Evolutionary conservation across 2,329 filamentous ascomycete species (phyloP).

Genomic region (Alternaria ethzedia): DNA sequence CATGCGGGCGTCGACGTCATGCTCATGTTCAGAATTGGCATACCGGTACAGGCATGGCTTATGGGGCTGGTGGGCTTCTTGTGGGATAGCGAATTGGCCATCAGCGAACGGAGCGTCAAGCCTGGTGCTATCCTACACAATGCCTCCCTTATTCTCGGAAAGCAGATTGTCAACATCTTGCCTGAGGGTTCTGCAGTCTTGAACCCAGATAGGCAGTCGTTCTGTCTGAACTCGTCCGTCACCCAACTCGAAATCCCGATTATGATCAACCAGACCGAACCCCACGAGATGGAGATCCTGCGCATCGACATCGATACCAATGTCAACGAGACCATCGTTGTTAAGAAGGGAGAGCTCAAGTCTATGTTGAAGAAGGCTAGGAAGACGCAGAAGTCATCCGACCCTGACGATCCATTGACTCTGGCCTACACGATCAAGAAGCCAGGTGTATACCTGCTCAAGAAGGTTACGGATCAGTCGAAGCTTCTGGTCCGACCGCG

Average conservation of each 20-base stretch:
- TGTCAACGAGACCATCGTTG: constrained; percentile 77
- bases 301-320: constrained; percentile 85
- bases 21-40: constrained; percentile 89
- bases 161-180: constrained; percentile 96
- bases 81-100: constrained; percentile 90
- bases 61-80: constrained; percentile 77
- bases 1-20: constrained; percentile 80
- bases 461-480: constrained; percentile 87
- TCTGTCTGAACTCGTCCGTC: constrained; percentile 75
- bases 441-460: constrained; percentile 83
- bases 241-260: constrained; percentile 75
- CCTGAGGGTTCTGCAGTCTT: constrained; percentile 92
- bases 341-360: constrained; percentile 76
- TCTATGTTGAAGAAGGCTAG: constrained; percentile 74
- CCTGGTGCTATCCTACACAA: constrained; percentile 88
- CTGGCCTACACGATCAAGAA: constrained; percentile 81
- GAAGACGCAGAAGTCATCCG: constrained; percentile 60
- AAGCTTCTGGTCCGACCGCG: constrained; percentile 88
- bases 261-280: constrained; percentile 90
- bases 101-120: constrained; percentile 93
- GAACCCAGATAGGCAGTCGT: constrained; percentile 80
- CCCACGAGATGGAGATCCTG: constrained; percentile 85
- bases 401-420: constrained; percentile 64
- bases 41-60: constrained; percentile 77
- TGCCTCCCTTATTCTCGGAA: constrained; percentile 89